Conservation (phyloP, 768 basidiomycete species). For the Pleurotus djamor region DNA sequence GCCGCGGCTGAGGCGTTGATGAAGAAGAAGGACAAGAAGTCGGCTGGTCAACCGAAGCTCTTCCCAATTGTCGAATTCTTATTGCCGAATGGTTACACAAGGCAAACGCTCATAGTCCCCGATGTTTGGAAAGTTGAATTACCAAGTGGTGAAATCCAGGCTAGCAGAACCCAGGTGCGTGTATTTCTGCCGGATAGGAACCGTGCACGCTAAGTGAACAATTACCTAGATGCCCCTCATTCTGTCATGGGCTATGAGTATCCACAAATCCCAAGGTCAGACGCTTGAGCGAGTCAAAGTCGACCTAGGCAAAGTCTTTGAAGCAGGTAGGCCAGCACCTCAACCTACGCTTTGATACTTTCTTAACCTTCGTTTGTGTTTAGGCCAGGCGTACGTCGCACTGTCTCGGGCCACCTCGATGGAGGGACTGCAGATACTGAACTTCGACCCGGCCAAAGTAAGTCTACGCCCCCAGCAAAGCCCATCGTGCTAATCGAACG, state of each 20-base stretch:
- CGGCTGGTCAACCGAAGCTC: conserved; percentile 16
- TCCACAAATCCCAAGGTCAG: conserved; percentile 98
- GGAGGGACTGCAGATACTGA: conserved; percentile 81
- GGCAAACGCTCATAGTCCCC: conserved; percentile 57
- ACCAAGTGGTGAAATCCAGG: conserved; percentile 84
- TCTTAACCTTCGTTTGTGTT: conserved; percentile 4
- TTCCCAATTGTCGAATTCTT: conserved; percentile 82
- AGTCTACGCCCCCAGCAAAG: conserved; percentile 1
- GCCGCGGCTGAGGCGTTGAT: conserved; percentile 16
- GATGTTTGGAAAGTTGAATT: conserved; percentile 88
- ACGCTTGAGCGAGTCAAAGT: conserved; percentile 95
- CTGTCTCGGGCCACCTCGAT: conserved; percentile 86
- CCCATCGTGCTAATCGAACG: background rate
- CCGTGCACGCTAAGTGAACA: background rate
- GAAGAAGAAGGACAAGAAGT: conserved; percentile 21
- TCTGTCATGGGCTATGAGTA: conserved; percentile 96
- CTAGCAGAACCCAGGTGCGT: conserved; percentile 73
- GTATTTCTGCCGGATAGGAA: background rate
- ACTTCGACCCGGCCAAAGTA: conserved; percentile 77
- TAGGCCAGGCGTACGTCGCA: conserved; percentile 90
- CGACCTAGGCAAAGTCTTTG: conserved; percentile 90
- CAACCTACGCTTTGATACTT: background rate
- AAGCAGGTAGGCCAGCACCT: conserved; percentile 59
- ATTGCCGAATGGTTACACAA: conserved; percentile 51
- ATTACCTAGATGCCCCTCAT: conserved; percentile 73